These are phyloP conservation scores for Asterophora parasitica DNA, from an alignment of 768 basidiomycete species.

Conservation along the genomic window DNA sequence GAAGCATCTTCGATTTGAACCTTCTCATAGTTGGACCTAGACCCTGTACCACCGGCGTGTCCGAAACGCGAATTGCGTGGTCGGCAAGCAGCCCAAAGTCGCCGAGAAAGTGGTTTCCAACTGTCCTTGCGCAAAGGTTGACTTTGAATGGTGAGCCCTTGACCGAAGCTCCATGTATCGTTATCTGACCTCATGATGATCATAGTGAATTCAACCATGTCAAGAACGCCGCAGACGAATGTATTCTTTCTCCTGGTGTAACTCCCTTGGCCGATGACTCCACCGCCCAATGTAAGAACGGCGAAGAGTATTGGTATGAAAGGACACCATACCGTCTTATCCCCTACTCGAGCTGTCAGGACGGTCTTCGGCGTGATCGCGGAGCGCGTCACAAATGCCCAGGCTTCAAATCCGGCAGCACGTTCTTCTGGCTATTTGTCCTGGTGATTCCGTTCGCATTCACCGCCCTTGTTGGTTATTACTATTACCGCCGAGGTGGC, in stretches of 20 bases:
- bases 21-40: slow-evolving; percentile 31
- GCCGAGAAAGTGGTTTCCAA: slow-evolving; percentile 52
- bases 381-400: slow-evolving; percentile 78
- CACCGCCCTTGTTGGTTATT: slow-evolving; percentile 72
- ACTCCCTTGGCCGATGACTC: slow-evolving; percentile 52
- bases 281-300: slow-evolving; percentile 47
- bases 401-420: slow-evolving; percentile 66
- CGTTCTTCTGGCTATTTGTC: slow-evolving; percentile 82
- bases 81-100: slow-evolving; percentile 64
- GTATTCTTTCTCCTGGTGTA: slow-evolving; percentile 73
- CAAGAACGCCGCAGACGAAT: slow-evolving; percentile 63
- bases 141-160: slow-evolving; percentile 87
- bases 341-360: slow-evolving; percentile 82
- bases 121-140: slow-evolving; percentile 66
- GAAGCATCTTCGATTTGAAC: not conserved
- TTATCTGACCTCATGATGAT: not conserved
- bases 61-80: slow-evolving; percentile 75
- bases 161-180: not conserved
- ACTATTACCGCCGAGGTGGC: slow-evolving; percentile 76
- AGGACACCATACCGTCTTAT: slow-evolving; percentile 90
- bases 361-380: slow-evolving; percentile 72
- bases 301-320: slow-evolving; percentile 87
- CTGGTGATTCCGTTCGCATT: slow-evolving; percentile 72
- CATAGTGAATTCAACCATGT: slow-evolving; percentile 89
- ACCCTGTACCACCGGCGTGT: slow-evolving; percentile 88